Conservation (phyloP, 1,139 yeast genomes). For the Petasospora fabianii region DNA sequence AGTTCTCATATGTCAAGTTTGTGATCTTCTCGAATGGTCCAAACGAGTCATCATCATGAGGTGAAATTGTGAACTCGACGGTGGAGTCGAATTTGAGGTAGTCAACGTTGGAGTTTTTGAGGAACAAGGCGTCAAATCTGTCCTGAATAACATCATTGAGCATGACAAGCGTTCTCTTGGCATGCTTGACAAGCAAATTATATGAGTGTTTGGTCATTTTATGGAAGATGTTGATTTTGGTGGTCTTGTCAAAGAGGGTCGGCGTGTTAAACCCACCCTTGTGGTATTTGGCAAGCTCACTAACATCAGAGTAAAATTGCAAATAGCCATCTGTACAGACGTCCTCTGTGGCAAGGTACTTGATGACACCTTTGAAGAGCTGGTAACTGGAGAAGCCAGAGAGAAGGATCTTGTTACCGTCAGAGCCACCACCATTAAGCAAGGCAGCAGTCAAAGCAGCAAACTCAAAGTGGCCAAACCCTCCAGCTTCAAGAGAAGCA, state of each 20-base stretch:
- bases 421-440: conserved; percentile 78
- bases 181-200: conserved; percentile 56
- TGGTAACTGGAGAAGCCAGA: conserved; percentile 93
- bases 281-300: conserved; percentile 49
- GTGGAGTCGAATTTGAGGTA: conserved; percentile 64
- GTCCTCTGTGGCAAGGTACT: conserved; percentile 77
- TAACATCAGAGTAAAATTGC: conserved; percentile 56
- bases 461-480: conserved; percentile 92
- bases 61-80: conserved; percentile 49
- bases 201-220: conserved; percentile 76
- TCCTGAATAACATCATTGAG: conserved; percentile 79
- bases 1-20: conserved; percentile 67
- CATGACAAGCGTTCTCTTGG: conserved; percentile 62
- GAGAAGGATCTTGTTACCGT: conserved; percentile 69
- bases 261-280: conserved; percentile 65
- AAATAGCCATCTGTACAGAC: conserved; percentile 58
- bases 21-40: conserved; percentile 74
- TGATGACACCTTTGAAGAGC: conserved; percentile 81
- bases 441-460: conserved; percentile 76
- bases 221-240: conserved; percentile 75
- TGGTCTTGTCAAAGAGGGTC: conserved; percentile 70
- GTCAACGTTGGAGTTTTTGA: conserved; percentile 55
- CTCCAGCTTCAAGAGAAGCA: conserved; percentile 55
- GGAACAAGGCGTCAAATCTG: conserved; percentile 80
- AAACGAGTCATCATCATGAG: conserved; percentile 36